Percentiles rank a stretch among this genome's conserved stretches.
Conservation (phyloP, 192 early-diverging fungal genomes). For the Coemansia sp. region DNA sequence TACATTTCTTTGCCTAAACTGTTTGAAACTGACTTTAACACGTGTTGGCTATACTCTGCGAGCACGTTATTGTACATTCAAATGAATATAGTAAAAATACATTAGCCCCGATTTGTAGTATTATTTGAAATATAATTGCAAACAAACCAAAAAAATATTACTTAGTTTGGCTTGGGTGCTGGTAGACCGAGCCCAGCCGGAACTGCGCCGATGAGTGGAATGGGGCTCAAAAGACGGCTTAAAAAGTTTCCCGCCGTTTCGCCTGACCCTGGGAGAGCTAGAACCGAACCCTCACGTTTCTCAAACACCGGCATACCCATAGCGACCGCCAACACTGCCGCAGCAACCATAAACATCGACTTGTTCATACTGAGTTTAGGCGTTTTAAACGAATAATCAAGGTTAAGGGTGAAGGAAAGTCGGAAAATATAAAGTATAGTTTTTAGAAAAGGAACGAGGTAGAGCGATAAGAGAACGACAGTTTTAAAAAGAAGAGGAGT, state of each 20-base stretch:
- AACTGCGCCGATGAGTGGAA: slow-evolving; percentile 23
- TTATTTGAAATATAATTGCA: neutral
- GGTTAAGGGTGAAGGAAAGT: neutral
- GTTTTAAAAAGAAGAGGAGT: no score
- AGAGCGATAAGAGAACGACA: no score
- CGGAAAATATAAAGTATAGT: neutral
- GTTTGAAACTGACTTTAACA: neutral
- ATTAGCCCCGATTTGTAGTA: neutral
- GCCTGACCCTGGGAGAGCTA: slow-evolving; percentile 22
- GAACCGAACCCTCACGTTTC: slow-evolving; percentile 23
- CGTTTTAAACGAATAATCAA: neutral
- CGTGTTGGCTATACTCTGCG: no score
- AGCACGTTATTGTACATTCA: no score
- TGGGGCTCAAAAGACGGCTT: slow-evolving; percentile 7
- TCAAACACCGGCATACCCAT: slow-evolving; percentile 11
- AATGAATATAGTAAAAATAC: no score
- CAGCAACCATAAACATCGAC: neutral
- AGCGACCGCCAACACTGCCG: slow-evolving; percentile 7
- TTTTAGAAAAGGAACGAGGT: no score
- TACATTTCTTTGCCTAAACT: no score
- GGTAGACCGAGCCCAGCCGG: slow-evolving; percentile 19
- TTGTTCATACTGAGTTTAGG: neutral
- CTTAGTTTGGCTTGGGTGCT: slow-evolving; percentile 18
- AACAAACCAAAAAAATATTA: neutral
- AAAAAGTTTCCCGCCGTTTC: slow-evolving; percentile 26